A percentile compares a stretch with the other conserved stretches of the same genome.
phyloP scores from a whole-genome alignment of 2,329 filamentous ascomycete genomes.

The Hymenoscyphus fraxineus region DNA sequence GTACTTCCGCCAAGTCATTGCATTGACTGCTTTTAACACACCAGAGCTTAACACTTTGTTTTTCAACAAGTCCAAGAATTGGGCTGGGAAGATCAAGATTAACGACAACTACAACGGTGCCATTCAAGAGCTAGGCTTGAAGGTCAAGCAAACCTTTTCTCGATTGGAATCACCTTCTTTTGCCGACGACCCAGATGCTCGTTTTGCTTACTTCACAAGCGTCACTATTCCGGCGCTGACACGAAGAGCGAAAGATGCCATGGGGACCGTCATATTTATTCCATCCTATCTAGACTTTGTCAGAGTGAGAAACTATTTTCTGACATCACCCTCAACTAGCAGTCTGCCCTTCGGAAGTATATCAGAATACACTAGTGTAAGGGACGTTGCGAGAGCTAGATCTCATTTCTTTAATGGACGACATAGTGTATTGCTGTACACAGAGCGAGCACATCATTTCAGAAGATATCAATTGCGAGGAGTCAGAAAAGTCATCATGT shows the following conservation, averaged over 20 bases:
- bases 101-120: slow-evolving; percentile 63
- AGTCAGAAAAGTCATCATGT: slow-evolving; percentile 81
- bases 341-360: slow-evolving; percentile 71
- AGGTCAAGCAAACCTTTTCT: slow-evolving; percentile 82
- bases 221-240: slow-evolving; percentile 73
- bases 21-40: slow-evolving; percentile 78
- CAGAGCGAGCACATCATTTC: slow-evolving; percentile 95
- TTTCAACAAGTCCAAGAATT: slow-evolving; percentile 73
- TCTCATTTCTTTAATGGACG: slow-evolving; percentile 83
- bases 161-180: slow-evolving; percentile 73
- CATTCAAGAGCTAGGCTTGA: slow-evolving; percentile 68
- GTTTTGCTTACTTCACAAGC: slow-evolving; percentile 87
- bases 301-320: slow-evolving; percentile 86
- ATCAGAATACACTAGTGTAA: slow-evolving; percentile 78
- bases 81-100: slow-evolving; percentile 73
- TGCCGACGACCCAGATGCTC: slow-evolving; percentile 73
- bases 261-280: slow-evolving; percentile 81
- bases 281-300: slow-evolving; percentile 95
- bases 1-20: slow-evolving; percentile 78
- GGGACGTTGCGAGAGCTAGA: slow-evolving; percentile 77
- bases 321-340: slow-evolving; percentile 58
- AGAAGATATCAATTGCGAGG: slow-evolving; percentile 79
- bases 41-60: slow-evolving; percentile 82
- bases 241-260: slow-evolving; percentile 60
- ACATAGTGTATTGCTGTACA: slow-evolving; percentile 82